Conservation (phyloP, 768 basidiomycete species). For the Boletus reticuloceps region DNA sequence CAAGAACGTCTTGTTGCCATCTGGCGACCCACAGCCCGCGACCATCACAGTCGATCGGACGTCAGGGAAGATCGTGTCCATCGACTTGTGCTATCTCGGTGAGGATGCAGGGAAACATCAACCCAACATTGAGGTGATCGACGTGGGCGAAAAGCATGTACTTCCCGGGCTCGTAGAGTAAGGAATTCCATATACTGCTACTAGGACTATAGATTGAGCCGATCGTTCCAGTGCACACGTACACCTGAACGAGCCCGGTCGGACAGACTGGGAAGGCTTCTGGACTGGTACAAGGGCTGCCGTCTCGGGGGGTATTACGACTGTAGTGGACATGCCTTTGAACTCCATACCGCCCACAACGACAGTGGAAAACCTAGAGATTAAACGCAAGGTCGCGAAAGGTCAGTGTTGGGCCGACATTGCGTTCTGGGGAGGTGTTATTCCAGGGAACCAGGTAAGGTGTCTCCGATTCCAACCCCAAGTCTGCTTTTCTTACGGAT, state of each 20-base stretch:
- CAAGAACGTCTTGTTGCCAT: slow-evolving; percentile 56
- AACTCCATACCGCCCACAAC: slow-evolving; percentile 98
- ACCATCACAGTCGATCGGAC: slow-evolving; percentile 58
- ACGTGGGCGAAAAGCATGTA: slow-evolving; percentile 56
- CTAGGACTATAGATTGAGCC: background rate
- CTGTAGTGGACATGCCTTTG: slow-evolving; percentile 95
- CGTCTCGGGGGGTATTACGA: slow-evolving; percentile 91
- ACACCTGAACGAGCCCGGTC: slow-evolving; percentile 91
- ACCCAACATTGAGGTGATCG: slow-evolving; percentile 41
- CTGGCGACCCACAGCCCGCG: slow-evolving; percentile 51
- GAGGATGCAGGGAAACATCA: slow-evolving; percentile 27
- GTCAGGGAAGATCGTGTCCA: slow-evolving; percentile 59
- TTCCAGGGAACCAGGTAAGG: slow-evolving; percentile 83
- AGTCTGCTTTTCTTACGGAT: background rate
- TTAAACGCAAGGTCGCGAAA: slow-evolving; percentile 68
- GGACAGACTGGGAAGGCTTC: slow-evolving; percentile 94
- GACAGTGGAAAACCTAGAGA: slow-evolving; percentile 68
- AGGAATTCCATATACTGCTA: background rate
- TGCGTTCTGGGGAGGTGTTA: slow-evolving; percentile 87
- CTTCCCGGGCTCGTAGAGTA: slow-evolving; percentile 85
- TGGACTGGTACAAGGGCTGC: slow-evolving; percentile 90
- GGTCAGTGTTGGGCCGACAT: slow-evolving; percentile 72
- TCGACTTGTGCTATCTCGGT: slow-evolving; percentile 37
- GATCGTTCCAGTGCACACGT: slow-evolving; percentile 69
- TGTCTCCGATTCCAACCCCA: background rate